Evolutionary conservation across 305 asterid species (phyloP).

Genomic region (Solanum hybrid): DNA sequence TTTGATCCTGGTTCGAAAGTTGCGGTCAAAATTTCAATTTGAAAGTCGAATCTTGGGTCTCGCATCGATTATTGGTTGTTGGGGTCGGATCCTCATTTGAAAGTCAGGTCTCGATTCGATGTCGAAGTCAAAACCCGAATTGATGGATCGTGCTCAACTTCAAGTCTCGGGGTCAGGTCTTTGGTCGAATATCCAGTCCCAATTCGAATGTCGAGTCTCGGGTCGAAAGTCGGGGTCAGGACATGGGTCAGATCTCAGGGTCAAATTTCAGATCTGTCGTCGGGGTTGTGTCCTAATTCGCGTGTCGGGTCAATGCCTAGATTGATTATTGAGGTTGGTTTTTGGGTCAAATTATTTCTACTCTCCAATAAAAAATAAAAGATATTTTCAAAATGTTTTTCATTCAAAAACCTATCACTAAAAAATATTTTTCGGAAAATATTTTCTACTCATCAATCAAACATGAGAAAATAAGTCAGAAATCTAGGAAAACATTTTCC

Average conservation of each 20-base stretch:
- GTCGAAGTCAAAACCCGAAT: not conserved
- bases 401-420: not conserved
- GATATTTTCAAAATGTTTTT: too few relatives aligned
- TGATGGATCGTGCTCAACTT: not conserved
- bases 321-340: not conserved
- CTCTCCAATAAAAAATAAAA: not conserved
- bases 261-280: too few relatives aligned
- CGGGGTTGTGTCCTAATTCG: not conserved
- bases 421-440: too few relatives aligned
- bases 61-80: not conserved
- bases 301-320: not conserved
- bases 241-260: not conserved
- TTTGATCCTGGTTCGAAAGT: too few relatives aligned
- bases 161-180: not conserved
- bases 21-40: not conserved
- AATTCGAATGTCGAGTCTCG: not conserved
- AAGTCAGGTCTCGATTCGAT: not conserved
- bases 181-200: not conserved
- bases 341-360: not conserved
- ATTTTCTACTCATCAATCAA: not conserved
- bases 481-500: not conserved
- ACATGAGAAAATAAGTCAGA: too few relatives aligned
- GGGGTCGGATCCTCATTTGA: not conserved
- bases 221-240: not conserved
- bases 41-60: not conserved